Evolutionary conservation across 352 stramenopile genomes (phyloP).

Genomic region (Globisporangium nodosum): DNA sequence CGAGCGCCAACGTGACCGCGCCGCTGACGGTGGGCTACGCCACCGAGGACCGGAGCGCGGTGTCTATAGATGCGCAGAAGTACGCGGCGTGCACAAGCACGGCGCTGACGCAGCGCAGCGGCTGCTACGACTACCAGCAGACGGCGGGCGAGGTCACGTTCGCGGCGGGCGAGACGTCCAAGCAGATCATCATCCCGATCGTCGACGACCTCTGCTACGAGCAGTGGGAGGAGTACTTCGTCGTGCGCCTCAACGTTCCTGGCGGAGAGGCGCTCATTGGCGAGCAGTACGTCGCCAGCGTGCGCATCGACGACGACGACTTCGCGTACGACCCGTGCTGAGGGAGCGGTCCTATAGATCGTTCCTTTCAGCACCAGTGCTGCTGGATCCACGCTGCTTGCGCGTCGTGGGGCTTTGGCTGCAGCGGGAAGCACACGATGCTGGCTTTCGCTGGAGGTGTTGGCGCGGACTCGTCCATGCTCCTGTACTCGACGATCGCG

Average conservation of each 20-base stretch:
- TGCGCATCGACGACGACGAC: conserved; percentile 94
- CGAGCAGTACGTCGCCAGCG: conserved; percentile 81
- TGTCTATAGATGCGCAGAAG: conserved; percentile 45
- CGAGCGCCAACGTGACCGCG: conserved; percentile 30
- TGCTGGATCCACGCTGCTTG: conserved; percentile 36
- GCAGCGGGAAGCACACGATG: conserved; percentile 80
- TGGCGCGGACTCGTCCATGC: conserved; percentile 17
- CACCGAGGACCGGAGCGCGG: conserved; percentile 68
- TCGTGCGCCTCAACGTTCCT: conserved; percentile 89
- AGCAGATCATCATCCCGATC: conserved; percentile 87
- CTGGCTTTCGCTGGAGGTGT: conserved; percentile 21
- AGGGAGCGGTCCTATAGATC: neutral
- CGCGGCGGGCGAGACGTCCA: conserved; percentile 70
- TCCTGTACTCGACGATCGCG: conserved; percentile 73
- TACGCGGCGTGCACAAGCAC: conserved; percentile 56
- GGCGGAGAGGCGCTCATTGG: conserved; percentile 86
- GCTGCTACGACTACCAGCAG: conserved; percentile 76
- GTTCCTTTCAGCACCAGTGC: conserved; percentile 22
- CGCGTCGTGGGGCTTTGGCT: conserved; percentile 68
- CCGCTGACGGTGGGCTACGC: conserved; percentile 65
- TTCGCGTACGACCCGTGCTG: conserved; percentile 57
- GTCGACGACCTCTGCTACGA: conserved; percentile 93
- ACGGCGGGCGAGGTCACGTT: conserved; percentile 88
- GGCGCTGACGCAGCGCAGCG: conserved; percentile 44
- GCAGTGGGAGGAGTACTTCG: conserved; percentile 83